Percentiles rank a stretch among this genome's conserved stretches.
phyloP scores from a whole-genome alignment of 2,329 filamentous ascomycete genomes.

The Alternaria arborescens region DNA sequence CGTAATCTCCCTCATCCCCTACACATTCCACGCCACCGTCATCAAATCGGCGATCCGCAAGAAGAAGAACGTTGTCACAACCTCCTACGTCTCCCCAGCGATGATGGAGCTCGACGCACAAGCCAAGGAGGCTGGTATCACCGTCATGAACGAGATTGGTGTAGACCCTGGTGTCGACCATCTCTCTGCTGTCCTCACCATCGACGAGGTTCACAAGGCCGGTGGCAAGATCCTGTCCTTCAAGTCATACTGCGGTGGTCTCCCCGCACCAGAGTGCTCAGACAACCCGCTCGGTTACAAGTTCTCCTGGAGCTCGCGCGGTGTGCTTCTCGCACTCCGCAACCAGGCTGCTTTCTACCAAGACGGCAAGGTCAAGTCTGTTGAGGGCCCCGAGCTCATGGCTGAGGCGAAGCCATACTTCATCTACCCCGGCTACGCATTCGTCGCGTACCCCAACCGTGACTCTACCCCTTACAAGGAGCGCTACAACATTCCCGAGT shows the following conservation, averaged over 20 bases:
- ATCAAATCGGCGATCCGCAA: slow-evolving; percentile 92
- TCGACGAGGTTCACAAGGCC: slow-evolving; percentile 83
- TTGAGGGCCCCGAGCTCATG: slow-evolving; percentile 76
- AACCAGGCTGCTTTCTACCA: slow-evolving; percentile 87
- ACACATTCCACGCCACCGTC: slow-evolving; percentile 70
- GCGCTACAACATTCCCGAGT: slow-evolving; percentile 91
- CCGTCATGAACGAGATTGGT: slow-evolving; percentile 86
- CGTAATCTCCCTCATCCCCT: slow-evolving; percentile 80
- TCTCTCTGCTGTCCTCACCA: slow-evolving; percentile 84
- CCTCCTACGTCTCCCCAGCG: slow-evolving; percentile 88
- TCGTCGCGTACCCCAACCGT: slow-evolving; percentile 92
- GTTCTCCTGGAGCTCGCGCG: slow-evolving; percentile 79
- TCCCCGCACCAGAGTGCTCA: slow-evolving; percentile 70
- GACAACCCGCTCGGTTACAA: slow-evolving; percentile 95
- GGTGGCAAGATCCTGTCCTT: slow-evolving; percentile 88
- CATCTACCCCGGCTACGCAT: slow-evolving; percentile 87
- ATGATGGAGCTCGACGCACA: slow-evolving; percentile 88
- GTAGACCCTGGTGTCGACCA: slow-evolving; percentile 77
- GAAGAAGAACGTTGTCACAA: slow-evolving; percentile 97
- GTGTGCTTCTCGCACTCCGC: slow-evolving; percentile 84
- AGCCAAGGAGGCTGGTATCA: slow-evolving; percentile 90
- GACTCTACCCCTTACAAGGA: slow-evolving; percentile 88
- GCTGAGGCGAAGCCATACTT: slow-evolving; percentile 85
- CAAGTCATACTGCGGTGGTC: slow-evolving; percentile 74
- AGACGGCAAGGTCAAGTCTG: slow-evolving; percentile 74